Conservation (phyloP, 2,329 filamentous ascomycete species). For the Cordyceps cicadae region DNA sequence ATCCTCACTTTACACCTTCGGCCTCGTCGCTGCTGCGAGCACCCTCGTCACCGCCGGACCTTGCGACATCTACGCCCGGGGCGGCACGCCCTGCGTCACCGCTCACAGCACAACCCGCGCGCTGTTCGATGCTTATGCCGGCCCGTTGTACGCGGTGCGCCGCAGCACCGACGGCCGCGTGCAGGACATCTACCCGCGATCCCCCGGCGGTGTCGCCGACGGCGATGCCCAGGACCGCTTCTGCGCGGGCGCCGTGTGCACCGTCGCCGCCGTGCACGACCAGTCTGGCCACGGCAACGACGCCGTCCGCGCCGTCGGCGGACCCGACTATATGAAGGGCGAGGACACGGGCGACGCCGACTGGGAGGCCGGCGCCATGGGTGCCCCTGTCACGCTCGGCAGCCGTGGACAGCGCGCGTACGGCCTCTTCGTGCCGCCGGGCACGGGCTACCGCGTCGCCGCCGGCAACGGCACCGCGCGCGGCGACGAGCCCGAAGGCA, state of each 20-base stretch:
- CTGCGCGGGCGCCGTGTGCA: conserved; percentile 51
- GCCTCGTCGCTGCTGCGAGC: conserved; percentile 26
- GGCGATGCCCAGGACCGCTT: conserved; percentile 53
- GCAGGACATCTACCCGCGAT: conserved; percentile 39
- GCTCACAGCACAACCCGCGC: conserved; percentile 56
- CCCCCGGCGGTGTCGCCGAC: conserved; percentile 55
- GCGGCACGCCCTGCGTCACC: conserved; percentile 51
- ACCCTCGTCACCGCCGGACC: conserved; percentile 43
- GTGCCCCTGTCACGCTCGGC: conserved; percentile 52
- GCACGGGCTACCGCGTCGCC: conserved; percentile 57
- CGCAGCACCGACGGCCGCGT: conserved; percentile 41
- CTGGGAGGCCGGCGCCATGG: conserved; percentile 49
- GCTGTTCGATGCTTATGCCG: conserved; percentile 45
- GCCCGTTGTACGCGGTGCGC: conserved; percentile 49
- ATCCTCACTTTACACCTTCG: conserved; percentile 18
- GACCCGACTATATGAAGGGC: conserved; percentile 36
- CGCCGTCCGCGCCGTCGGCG: conserved; percentile 47
- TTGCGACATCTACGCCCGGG: conserved; percentile 51
- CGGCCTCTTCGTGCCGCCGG: conserved; percentile 53
- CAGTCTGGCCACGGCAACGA: conserved; percentile 56
- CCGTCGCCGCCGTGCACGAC: conserved; percentile 58
- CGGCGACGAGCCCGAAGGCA: conserved; percentile 48
- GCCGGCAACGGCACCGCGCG: conserved; percentile 41
- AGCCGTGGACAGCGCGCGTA: conserved; percentile 48
- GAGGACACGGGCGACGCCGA: conserved; percentile 36